These are phyloP conservation scores for Boeremia exigua DNA, from an alignment of 2,329 filamentous ascomycete species.

Conservation along the genomic window DNA sequence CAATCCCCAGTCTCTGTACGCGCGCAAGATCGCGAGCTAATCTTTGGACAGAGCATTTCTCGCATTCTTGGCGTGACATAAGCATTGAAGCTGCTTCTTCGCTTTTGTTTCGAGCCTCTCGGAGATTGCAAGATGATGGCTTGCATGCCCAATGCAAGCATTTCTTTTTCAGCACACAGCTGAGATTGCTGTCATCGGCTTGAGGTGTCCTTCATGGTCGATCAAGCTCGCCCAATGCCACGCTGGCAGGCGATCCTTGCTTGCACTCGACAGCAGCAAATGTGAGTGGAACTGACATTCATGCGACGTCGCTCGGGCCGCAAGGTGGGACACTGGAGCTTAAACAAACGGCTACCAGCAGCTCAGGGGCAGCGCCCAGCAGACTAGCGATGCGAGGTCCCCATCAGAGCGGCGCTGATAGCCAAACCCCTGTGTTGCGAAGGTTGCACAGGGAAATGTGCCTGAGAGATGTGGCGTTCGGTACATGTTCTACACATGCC, in stretches of 20 bases:
- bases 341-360: slow-evolving; percentile 18
- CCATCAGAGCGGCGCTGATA: neutral
- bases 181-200: neutral
- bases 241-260: slow-evolving; percentile 19
- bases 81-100: neutral
- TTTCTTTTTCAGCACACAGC: neutral
- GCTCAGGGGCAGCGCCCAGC: slow-evolving; percentile 10
- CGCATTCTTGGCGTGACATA: neutral
- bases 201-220: neutral
- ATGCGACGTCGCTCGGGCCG: slow-evolving; percentile 13
- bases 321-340: slow-evolving; percentile 7
- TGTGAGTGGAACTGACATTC: slow-evolving; percentile 12
- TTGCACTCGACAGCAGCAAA: slow-evolving; percentile 11
- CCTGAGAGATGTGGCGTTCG: slow-evolving; percentile 16
- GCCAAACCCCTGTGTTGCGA: slow-evolving; percentile 4
- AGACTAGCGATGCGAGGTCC: neutral
- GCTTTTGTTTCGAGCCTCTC: neutral
- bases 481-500: slow-evolving; percentile 8
- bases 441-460: slow-evolving; percentile 11
- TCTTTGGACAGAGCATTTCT: neutral
- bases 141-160: neutral
- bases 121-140: slow-evolving; percentile 16
- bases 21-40: neutral
- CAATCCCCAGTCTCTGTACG: neutral
- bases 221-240: slow-evolving; percentile 10